These are phyloP conservation scores for Malus sieversii DNA, from an alignment of 306 rosid genomes.

Conservation along the genomic window DNA sequence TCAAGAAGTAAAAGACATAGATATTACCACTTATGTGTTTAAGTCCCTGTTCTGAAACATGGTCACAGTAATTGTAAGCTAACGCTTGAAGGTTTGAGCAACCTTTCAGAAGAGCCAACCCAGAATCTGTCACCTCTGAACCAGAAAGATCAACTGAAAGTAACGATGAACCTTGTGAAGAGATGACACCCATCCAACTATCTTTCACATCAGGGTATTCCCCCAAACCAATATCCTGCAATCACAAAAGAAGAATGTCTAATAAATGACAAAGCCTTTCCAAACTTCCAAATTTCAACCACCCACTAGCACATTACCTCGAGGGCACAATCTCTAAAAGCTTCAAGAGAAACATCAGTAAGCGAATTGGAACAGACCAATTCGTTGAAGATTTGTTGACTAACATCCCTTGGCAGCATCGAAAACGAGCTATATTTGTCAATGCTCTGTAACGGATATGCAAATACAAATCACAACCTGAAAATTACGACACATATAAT, in stretches of 20 bases:
- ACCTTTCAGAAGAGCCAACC: slow-evolving; percentile 41
- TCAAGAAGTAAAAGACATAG: not conserved
- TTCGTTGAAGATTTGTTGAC: slow-evolving; percentile 58
- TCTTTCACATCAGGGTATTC: slow-evolving; percentile 54
- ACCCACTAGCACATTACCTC: slow-evolving; percentile 31
- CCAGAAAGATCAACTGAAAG: slow-evolving; percentile 58
- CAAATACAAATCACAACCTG: not conserved
- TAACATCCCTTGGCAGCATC: slow-evolving; percentile 55
- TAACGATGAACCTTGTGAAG: slow-evolving; percentile 57
- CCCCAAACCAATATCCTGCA: slow-evolving; percentile 56
- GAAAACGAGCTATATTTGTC: slow-evolving; percentile 41
- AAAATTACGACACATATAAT: not conserved
- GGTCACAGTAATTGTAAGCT: slow-evolving; percentile 48
- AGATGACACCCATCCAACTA: slow-evolving; percentile 57
- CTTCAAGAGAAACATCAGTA: slow-evolving; percentile 36
- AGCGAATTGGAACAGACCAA: slow-evolving; percentile 51
- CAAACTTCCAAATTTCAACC: slow-evolving; percentile 15
- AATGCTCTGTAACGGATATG: slow-evolving; percentile 38
- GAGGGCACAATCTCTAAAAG: slow-evolving; percentile 65
- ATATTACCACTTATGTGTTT: slow-evolving; percentile 45
- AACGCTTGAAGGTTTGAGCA: slow-evolving; percentile 50
- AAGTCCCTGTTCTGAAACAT: slow-evolving; percentile 54
- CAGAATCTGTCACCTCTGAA: slow-evolving; percentile 52
- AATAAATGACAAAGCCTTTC: slow-evolving; percentile 3
- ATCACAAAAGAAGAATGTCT: slow-evolving; percentile 1